Conservation (phyloP, 495 filamentous ascomycete genomes). For the Cetradonia linearis region DNA sequence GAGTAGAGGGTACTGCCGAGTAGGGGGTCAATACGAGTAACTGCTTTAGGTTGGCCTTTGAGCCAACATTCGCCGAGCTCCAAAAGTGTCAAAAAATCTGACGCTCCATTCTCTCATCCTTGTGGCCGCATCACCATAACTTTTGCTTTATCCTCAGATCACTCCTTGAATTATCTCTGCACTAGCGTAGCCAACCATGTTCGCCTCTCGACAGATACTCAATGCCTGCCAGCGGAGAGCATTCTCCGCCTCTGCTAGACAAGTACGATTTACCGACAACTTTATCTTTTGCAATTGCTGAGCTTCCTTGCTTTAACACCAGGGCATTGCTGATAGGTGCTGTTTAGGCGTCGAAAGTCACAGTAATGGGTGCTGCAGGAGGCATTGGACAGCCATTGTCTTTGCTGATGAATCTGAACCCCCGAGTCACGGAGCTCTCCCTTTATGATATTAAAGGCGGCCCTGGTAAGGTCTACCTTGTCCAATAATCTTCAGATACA, state of each 20-base stretch:
- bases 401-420: constrained; percentile 96
- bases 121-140: constrained; percentile 2
- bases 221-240: constrained; percentile 69
- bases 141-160: background rate
- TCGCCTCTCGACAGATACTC: constrained; percentile 50
- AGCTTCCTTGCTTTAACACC: background rate
- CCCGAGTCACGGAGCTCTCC: constrained; percentile 78
- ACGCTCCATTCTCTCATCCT: background rate
- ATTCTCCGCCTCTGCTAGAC: constrained; percentile 84
- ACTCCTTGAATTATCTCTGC: background rate
- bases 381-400: constrained; percentile 98
- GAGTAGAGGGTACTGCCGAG: no score
- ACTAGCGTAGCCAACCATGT: background rate
- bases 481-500: background rate
- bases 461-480: constrained; percentile 57
- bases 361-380: constrained; percentile 89
- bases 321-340: constrained; percentile 30
- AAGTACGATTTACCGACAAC: constrained; percentile 48
- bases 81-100: constrained; percentile 7
- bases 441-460: constrained; percentile 94
- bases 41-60: no score
- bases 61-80: constrained; percentile 5
- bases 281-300: constrained; percentile 19
- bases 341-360: constrained; percentile 82
- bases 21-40: no score